These are phyloP conservation scores for Ceriops decandra DNA, from an alignment of 345 rosid genomes.

Conservation along the genomic window DNA sequence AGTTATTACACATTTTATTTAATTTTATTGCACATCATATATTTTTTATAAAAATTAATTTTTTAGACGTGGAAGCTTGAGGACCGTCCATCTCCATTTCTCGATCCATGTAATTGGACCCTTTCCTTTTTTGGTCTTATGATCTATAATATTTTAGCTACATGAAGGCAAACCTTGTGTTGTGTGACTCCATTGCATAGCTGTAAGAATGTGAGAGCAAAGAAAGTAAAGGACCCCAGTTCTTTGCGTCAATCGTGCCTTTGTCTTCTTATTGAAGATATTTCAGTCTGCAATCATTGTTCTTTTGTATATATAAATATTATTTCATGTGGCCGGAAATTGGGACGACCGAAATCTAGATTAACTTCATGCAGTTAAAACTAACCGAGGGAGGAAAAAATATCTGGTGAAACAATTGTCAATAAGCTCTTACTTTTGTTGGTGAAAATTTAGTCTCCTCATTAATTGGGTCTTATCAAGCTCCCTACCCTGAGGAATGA, in stretches of 20 bases:
- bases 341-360: slow-evolving; percentile 16
- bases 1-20: too few species aligned
- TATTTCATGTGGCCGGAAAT: slow-evolving; percentile 23
- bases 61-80: too few species aligned
- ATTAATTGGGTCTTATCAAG: background rate
- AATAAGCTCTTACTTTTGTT: background rate
- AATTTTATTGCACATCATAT: too few species aligned
- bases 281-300: background rate
- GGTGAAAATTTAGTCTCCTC: background rate
- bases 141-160: background rate
- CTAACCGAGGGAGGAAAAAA: background rate
- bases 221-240: background rate
- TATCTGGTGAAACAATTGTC: background rate
- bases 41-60: too few species aligned
- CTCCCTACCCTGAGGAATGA: background rate
- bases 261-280: slow-evolving; percentile 15
- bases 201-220: slow-evolving; percentile 5
- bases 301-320: background rate
- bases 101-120: too few species aligned
- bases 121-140: background rate
- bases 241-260: background rate
- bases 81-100: too few species aligned
- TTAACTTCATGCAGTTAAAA: background rate
- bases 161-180: background rate
- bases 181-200: slow-evolving; percentile 3